Percentiles rank a stretch among this genome's conserved stretches.
Evolutionary conservation across 2,329 filamentous ascomycete genomes (phyloP).

Genomic region (Pseudopithomyces maydicus): DNA sequence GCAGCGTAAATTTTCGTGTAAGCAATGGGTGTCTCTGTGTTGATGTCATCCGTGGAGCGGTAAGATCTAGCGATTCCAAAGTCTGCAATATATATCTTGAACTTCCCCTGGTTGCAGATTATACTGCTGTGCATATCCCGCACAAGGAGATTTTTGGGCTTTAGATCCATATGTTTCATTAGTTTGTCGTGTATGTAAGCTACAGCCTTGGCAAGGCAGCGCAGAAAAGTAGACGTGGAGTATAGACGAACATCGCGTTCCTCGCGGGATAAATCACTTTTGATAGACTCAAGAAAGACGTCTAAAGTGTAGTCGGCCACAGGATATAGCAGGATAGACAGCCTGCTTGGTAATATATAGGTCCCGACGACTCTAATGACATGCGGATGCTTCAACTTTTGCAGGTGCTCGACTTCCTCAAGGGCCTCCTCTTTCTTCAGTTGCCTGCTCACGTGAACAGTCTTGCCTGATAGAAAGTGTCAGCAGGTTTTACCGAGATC

Average conservation of each 20-base stretch:
- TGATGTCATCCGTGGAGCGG: conserved; percentile 13
- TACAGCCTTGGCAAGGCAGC: conserved; percentile 19
- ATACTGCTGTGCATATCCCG: conserved; percentile 9
- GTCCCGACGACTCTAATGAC: conserved; percentile 23
- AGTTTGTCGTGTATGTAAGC: conserved; percentile 18
- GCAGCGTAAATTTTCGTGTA: conserved; percentile 23
- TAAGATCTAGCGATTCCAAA: conserved; percentile 28
- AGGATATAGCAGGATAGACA: conserved; percentile 24
- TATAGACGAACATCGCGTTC: conserved; percentile 3
- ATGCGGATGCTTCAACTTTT: conserved; percentile 20
- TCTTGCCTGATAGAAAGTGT: not conserved
- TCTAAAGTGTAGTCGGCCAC: conserved; percentile 20
- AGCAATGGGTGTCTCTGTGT: conserved; percentile 17
- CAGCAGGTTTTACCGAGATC: too few species aligned
- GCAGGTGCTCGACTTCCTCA: conserved; percentile 20
- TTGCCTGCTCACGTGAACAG: not conserved
- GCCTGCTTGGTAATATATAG: conserved; percentile 12
- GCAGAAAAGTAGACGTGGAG: not conserved
- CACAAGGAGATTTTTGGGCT: conserved; percentile 26
- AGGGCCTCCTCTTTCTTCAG: conserved; percentile 17
- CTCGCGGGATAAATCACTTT: not conserved
- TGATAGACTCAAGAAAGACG: conserved; percentile 14
- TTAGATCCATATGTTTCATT: conserved; percentile 31
- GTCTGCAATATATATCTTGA: conserved; percentile 26
- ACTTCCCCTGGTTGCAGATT: conserved; percentile 8